phyloP scores from a whole-genome alignment of 257 asterid species.

The Perilla frutescens region DNA sequence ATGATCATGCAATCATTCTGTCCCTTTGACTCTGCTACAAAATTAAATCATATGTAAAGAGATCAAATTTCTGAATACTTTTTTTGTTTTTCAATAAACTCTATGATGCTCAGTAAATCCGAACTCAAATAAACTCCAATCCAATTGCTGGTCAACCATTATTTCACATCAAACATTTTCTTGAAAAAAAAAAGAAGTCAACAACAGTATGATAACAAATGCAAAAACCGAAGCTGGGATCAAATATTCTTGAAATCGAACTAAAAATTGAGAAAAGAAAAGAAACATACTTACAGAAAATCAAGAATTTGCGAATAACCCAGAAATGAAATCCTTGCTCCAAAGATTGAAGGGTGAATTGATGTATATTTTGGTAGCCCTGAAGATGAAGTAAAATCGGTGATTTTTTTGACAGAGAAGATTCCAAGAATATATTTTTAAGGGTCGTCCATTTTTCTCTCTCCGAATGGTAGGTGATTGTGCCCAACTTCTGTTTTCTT shows the following conservation, averaged over 20 bases:
- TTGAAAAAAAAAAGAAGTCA: conserved; percentile 27
- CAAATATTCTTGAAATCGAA: conserved; percentile 28
- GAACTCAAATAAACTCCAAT: conserved; percentile 31
- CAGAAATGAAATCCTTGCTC: conserved; percentile 25
- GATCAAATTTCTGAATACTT: neutral
- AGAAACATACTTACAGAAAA: conserved; percentile 47
- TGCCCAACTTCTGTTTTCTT: conserved; percentile 29
- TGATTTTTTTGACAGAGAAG: conserved; percentile 35
- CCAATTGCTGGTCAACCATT: conserved; percentile 30
- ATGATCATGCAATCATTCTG: conserved; percentile 36
- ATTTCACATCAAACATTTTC: conserved; percentile 38
- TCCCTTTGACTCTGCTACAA: conserved; percentile 11
- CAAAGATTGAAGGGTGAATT: conserved; percentile 46
- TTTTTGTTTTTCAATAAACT: neutral
- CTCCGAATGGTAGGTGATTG: conserved; percentile 38
- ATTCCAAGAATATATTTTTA: conserved; percentile 46
- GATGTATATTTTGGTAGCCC: conserved; percentile 43
- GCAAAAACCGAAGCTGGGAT: conserved; percentile 26
- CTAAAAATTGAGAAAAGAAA: conserved; percentile 15
- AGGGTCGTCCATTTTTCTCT: conserved; percentile 37
- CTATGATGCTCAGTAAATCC: conserved; percentile 25
- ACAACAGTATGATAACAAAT: conserved; percentile 26
- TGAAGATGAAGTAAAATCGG: conserved; percentile 37
- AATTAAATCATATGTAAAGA: neutral
- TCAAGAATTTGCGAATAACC: conserved; percentile 43